Conservation (phyloP, 176 grass and related monocot species). For the Rhynchospora pubera region DNA sequence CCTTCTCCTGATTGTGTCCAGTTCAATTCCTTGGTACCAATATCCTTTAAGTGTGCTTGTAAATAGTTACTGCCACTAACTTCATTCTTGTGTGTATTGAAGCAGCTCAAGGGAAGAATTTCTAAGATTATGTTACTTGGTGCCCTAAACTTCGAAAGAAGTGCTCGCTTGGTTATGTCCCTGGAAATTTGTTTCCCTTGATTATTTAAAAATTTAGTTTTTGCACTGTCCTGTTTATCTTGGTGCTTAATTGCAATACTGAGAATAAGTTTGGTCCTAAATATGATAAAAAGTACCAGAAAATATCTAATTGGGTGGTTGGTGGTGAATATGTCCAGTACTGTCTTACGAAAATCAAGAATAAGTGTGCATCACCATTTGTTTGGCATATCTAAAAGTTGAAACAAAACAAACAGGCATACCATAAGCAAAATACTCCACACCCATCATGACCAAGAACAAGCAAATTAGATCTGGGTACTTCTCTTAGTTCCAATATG, state of each 20-base stretch:
- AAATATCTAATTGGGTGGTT: neutral
- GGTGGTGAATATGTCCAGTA: neutral
- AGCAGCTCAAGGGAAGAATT: constrained; percentile 59
- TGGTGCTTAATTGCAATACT: constrained; percentile 1
- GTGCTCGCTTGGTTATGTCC: constrained; percentile 38
- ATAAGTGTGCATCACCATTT: neutral
- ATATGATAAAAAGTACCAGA: neutral
- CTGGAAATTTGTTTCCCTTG: constrained; percentile 16
- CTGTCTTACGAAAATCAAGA: neutral
- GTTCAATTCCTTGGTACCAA: constrained; percentile 17
- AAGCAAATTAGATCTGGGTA: constrained; percentile 39
- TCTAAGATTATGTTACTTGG: constrained; percentile 55
- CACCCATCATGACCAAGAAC: constrained; percentile 76
- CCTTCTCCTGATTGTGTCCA: constrained; percentile 32
- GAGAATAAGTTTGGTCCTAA: neutral
- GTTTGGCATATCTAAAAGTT: neutral
- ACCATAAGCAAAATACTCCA: constrained; percentile 83
- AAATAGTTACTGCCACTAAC: constrained; percentile 32
- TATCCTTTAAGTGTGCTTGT: constrained; percentile 30
- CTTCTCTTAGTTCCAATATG: constrained; percentile 67
- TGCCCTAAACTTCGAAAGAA: constrained; percentile 34
- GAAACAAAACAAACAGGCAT: constrained; percentile 25
- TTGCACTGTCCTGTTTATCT: neutral
- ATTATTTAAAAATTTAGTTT: constrained; percentile 12
- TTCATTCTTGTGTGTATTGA: constrained; percentile 42